Conservation (phyloP, 352 stramenopile species). For the Saprolegnia diclina region DNA sequence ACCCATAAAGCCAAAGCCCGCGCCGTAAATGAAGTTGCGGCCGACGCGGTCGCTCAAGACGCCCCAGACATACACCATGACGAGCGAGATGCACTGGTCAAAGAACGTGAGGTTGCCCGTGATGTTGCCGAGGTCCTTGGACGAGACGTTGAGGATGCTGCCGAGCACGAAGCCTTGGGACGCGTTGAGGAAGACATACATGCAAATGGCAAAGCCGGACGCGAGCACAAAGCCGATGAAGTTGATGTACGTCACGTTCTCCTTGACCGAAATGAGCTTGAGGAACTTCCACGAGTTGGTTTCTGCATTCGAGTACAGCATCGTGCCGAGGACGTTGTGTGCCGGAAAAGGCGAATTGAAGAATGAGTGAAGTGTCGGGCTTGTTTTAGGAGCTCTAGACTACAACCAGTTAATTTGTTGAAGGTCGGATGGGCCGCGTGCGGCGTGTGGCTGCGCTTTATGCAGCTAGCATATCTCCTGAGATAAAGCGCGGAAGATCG, state of each 20-base stretch:
- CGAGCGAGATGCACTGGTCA: constrained; percentile 21
- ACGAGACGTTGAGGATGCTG: constrained; percentile 6
- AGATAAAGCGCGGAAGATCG: too few relatives aligned
- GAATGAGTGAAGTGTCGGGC: too few relatives aligned
- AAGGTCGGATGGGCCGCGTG: too few relatives aligned
- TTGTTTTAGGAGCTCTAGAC: too few relatives aligned
- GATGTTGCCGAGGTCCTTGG: constrained; percentile 11
- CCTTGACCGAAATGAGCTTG: constrained; percentile 15
- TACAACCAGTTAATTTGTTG: too few relatives aligned
- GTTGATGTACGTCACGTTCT: constrained; percentile 23
- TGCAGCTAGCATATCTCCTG: too few relatives aligned
- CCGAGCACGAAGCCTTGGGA: constrained; percentile 20
- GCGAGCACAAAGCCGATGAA: constrained; percentile 17
- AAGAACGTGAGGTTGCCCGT: constrained; percentile 24
- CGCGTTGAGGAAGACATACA: constrained; percentile 24
- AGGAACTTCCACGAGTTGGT: constrained; percentile 20
- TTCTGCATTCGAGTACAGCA: constrained; percentile 16
- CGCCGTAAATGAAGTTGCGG: constrained; percentile 8
- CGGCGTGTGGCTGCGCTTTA: too few relatives aligned
- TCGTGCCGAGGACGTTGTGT: background rate
- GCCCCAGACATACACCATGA: constrained; percentile 19
- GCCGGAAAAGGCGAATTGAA: too few relatives aligned
- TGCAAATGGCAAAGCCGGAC: constrained; percentile 18
- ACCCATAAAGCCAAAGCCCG: constrained; percentile 12
- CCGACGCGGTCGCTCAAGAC: constrained; percentile 11